These are phyloP conservation scores for Coniochaeta sp. DNA, from an alignment of 2,329 filamentous ascomycete species.

Conservation along the genomic window DNA sequence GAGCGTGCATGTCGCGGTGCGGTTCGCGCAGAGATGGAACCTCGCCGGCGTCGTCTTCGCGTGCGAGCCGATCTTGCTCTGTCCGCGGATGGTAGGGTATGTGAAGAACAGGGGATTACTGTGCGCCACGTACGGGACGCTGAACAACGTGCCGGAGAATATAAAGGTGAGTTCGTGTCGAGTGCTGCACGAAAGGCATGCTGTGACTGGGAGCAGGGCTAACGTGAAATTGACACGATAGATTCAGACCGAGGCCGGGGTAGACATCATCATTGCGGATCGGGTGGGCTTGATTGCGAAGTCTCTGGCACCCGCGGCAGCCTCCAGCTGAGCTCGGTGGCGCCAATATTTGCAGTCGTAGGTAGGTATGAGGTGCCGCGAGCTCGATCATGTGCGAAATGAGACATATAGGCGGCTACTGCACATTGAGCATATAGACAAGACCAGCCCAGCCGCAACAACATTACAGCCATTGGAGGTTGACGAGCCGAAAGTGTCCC, in stretches of 20 bases:
- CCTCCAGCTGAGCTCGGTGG: background rate
- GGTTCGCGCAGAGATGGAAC: slow-evolving; percentile 28
- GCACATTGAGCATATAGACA: no score
- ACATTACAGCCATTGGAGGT: no score
- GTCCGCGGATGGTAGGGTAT: slow-evolving; percentile 24
- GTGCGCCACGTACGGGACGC: slow-evolving; percentile 25
- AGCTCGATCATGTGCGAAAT: no score
- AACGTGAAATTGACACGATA: background rate
- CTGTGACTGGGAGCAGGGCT: background rate
- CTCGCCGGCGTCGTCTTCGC: slow-evolving; percentile 27
- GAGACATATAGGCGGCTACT: no score
- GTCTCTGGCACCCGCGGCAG: background rate
- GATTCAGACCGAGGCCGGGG: slow-evolving; percentile 2
- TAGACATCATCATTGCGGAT: slow-evolving; percentile 6
- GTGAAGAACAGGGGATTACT: slow-evolving; percentile 24
- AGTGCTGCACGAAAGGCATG: background rate
- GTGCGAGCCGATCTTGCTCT: slow-evolving; percentile 26
- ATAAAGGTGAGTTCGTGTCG: slow-evolving; percentile 1
- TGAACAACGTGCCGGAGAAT: slow-evolving; percentile 19
- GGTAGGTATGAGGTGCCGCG: no score
- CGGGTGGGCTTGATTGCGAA: slow-evolving; percentile 2
- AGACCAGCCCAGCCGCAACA: no score
- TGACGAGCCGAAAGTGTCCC: no score
- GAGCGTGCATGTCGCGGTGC: slow-evolving; percentile 27
- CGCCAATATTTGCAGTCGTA: no score